Evolutionary conservation across 202 grass and related monocot species (phyloP).

Genomic region (Carex sylvatica): DNA sequence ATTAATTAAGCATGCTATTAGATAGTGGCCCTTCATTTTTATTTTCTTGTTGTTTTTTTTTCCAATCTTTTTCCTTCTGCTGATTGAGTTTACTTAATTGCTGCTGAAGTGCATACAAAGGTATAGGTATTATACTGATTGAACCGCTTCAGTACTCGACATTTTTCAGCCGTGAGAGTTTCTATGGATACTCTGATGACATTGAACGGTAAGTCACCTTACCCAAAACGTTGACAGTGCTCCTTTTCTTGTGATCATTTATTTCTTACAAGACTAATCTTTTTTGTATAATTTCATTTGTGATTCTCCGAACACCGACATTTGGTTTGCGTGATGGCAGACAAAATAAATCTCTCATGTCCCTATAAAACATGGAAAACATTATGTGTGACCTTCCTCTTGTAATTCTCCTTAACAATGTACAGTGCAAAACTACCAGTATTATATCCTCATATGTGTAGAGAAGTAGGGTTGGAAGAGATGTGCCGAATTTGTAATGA

Average conservation of each 20-base stretch:
- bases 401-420: conserved; percentile 2
- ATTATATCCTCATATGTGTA: background rate
- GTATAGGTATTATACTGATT: conserved; percentile 50
- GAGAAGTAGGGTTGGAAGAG: background rate
- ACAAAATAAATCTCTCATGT: background rate
- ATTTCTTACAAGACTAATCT: background rate
- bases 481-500: background rate
- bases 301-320: background rate
- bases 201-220: conserved; percentile 43
- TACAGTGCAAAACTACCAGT: background rate
- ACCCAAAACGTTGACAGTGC: background rate
- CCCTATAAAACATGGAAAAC: background rate
- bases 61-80: background rate
- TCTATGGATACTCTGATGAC: conserved; percentile 55
- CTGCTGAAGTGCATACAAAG: conserved; percentile 37
- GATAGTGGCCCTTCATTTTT: background rate
- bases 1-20: background rate
- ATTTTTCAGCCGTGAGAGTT: conserved; percentile 52
- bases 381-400: background rate
- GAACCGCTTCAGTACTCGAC: conserved; percentile 35
- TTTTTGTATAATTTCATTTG: background rate
- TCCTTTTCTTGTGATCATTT: background rate
- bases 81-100: conserved; percentile 5
- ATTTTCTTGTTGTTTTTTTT: background rate
- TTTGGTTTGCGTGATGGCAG: background rate